These are phyloP conservation scores for Neonectria magnoliae DNA, from an alignment of 2,329 filamentous ascomycete species.

Conservation along the genomic window DNA sequence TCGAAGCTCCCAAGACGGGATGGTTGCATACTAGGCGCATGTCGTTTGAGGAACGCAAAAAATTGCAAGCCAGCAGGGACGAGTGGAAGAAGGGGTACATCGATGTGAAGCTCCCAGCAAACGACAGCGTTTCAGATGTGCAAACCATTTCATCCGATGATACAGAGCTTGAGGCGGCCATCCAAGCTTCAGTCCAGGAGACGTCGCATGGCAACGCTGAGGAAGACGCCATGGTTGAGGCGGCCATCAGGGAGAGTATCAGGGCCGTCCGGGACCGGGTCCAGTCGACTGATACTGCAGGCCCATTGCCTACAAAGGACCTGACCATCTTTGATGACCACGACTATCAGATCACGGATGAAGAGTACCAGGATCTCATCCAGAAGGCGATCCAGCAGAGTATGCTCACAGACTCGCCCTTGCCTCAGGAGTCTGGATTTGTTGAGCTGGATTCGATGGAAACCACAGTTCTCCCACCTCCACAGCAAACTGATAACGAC, in stretches of 20 bases:
- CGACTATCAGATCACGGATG: constrained; percentile 61
- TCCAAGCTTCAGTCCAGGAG: constrained; percentile 73
- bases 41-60: constrained; percentile 62
- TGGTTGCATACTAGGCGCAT: constrained; percentile 61
- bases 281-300: constrained; percentile 40
- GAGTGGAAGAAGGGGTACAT: constrained; percentile 49
- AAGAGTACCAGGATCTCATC: constrained; percentile 66
- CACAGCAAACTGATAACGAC: constrained; percentile 5
- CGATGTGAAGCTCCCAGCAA: constrained; percentile 28
- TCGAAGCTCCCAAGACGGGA: constrained; percentile 52
- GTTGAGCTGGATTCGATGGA: constrained; percentile 27
- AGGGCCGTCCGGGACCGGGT: constrained; percentile 57
- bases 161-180: constrained; percentile 76
- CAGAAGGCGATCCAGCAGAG: constrained; percentile 67
- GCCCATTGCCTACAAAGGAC: constrained; percentile 41
- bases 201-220: constrained; percentile 75
- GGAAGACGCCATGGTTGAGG: constrained; percentile 77
- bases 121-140: constrained; percentile 26
- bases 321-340: constrained; percentile 50
- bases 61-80: constrained; percentile 59
- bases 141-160: constrained; percentile 50
- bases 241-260: constrained; percentile 78
- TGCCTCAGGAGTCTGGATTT: constrained; percentile 33
- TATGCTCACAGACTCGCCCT: constrained; percentile 44
- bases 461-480: neutral